Conservation (phyloP, 2,329 filamentous ascomycete species). For the Reticulascus tulasneorum region DNA sequence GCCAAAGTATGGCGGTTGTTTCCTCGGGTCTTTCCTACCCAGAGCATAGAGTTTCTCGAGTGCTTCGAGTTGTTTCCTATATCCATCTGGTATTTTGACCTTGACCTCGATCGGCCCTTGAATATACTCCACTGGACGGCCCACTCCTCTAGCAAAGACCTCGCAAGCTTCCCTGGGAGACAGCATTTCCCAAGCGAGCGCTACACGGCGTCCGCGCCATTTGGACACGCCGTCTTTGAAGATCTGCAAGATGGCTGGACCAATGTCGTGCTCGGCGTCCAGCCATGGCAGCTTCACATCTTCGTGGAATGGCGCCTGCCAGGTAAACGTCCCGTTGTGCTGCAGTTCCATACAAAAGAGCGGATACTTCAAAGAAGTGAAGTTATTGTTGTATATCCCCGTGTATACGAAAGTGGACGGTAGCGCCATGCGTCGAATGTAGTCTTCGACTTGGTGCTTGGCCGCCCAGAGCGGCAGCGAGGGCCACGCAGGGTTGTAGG, state of each 20-base stretch:
- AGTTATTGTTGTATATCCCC: slow-evolving; percentile 99
- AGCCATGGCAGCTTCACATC: slow-evolving; percentile 89
- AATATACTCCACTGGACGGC: slow-evolving; percentile 73
- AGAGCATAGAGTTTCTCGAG: slow-evolving; percentile 57
- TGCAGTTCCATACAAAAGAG: slow-evolving; percentile 93
- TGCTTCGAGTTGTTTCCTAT: slow-evolving; percentile 78
- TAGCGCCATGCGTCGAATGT: slow-evolving; percentile 76
- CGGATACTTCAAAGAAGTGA: slow-evolving; percentile 87
- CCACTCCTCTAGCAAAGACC: slow-evolving; percentile 74
- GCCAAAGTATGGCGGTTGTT: slow-evolving; percentile 63
- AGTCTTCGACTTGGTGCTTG: slow-evolving; percentile 91
- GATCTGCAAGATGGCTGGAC: slow-evolving; percentile 85
- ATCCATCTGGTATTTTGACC: slow-evolving; percentile 82
- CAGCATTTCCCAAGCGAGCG: slow-evolving; percentile 85
- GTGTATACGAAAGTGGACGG: slow-evolving; percentile 93
- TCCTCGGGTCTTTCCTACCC: slow-evolving; percentile 45
- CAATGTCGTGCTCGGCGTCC: slow-evolving; percentile 93
- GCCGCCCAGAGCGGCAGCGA: slow-evolving; percentile 85
- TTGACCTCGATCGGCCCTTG: slow-evolving; percentile 76
- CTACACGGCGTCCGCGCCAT: slow-evolving; percentile 77
- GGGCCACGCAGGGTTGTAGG: slow-evolving; percentile 73
- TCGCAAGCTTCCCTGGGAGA: slow-evolving; percentile 78
- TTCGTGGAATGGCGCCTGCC: slow-evolving; percentile 91
- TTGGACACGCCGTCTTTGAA: slow-evolving; percentile 88
- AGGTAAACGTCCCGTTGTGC: slow-evolving; percentile 79